Conservation (phyloP, 2,329 filamentous ascomycete species). For the Rutstroemia sp. region DNA sequence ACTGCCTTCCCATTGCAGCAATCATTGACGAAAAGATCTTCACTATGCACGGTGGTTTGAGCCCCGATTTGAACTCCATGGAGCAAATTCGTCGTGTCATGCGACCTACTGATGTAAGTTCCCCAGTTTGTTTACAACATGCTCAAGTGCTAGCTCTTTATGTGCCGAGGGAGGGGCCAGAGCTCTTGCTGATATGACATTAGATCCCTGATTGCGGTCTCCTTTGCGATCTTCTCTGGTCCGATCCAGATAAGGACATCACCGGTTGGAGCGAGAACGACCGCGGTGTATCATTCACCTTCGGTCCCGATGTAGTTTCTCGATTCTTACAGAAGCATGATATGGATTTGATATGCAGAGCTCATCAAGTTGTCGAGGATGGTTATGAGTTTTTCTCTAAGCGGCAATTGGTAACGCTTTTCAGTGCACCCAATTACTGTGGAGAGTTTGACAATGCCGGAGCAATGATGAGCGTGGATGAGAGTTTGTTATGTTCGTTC, state of each 20-base stretch:
- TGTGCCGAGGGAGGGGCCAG: constrained; percentile 25
- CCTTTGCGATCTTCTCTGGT: constrained; percentile 96
- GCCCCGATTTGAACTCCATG: constrained; percentile 97
- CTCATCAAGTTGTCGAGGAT: constrained; percentile 97
- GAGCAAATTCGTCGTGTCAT: constrained; percentile 99
- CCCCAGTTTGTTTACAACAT: constrained; percentile 12
- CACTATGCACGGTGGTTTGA: constrained; percentile 97
- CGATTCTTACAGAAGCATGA: constrained; percentile 98
- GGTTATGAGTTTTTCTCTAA: constrained; percentile 99
- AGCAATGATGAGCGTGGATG: constrained; percentile 99
- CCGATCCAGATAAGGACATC: constrained; percentile 97
- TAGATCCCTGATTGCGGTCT: constrained; percentile 97
- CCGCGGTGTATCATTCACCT: constrained; percentile 96
- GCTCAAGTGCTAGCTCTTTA: constrained; percentile 22
- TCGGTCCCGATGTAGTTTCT: constrained; percentile 93
- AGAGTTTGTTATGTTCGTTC: constrained; percentile 97
- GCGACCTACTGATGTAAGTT: constrained; percentile 93
- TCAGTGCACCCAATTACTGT: constrained; percentile 98
- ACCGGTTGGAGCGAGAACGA: constrained; percentile 99
- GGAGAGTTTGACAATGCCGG: constrained; percentile 99
- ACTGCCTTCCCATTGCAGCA: constrained; percentile 93
- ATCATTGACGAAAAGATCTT: constrained; percentile 99
- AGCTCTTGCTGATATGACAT: constrained; percentile 28
- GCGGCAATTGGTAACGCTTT: constrained; percentile 91
- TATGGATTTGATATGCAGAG: constrained; percentile 98